These are phyloP conservation scores for Clonostachys rosea DNA, from an alignment of 2,329 filamentous ascomycete species.

Conservation along the genomic window DNA sequence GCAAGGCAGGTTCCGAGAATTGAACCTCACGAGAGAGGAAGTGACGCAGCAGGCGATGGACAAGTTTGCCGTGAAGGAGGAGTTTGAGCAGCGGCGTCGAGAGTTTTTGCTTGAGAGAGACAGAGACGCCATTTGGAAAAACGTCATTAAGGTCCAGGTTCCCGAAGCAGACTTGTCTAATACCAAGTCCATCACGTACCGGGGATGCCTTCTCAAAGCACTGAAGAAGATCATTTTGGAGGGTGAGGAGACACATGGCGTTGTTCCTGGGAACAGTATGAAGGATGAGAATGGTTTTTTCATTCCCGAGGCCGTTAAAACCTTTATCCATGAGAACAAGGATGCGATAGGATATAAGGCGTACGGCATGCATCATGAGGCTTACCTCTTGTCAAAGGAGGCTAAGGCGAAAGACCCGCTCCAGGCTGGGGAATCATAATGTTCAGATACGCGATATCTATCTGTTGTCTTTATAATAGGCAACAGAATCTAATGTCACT, in stretches of 20 bases:
- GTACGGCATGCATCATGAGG: not conserved
- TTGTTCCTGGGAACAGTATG: slow-evolving; percentile 16
- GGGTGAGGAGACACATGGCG: slow-evolving; percentile 29
- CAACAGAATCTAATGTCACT: no score
- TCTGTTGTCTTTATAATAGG: no score
- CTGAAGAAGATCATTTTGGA: slow-evolving; percentile 46
- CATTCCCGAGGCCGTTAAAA: slow-evolving; percentile 29
- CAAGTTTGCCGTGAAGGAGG: slow-evolving; percentile 36
- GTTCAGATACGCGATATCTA: no score
- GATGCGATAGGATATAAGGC: slow-evolving; percentile 20
- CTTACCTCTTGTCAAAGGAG: not conserved
- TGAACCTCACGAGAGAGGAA: slow-evolving; percentile 27
- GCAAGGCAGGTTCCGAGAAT: slow-evolving; percentile 23
- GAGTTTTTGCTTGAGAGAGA: slow-evolving; percentile 35
- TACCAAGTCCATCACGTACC: slow-evolving; percentile 10
- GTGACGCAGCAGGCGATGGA: slow-evolving; percentile 49
- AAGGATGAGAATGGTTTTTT: slow-evolving; percentile 34
- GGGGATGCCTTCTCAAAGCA: slow-evolving; percentile 28
- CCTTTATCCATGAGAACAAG: slow-evolving; percentile 35
- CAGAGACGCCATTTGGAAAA: slow-evolving; percentile 34
- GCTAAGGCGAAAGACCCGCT: not conserved
- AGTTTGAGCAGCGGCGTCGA: slow-evolving; percentile 35
- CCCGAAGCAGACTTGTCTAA: slow-evolving; percentile 13
- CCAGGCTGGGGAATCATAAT: not conserved
- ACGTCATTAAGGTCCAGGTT: slow-evolving; percentile 33